These are phyloP conservation scores for Blastocystis sp. DNA, from an alignment of 352 stramenopile species.

Conservation along the genomic window DNA sequence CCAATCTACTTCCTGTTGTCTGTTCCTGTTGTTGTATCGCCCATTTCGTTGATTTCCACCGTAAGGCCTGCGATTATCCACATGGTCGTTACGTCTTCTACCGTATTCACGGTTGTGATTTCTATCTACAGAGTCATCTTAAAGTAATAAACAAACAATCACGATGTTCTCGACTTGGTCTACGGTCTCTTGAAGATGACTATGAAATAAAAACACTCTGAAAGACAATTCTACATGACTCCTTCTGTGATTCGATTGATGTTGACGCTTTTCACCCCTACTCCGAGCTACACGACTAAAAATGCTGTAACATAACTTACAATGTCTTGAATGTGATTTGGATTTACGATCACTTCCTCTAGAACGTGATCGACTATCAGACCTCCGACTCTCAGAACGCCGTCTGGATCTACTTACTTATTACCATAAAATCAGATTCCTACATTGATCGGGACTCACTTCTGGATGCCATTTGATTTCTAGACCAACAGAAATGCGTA, in stretches of 20 bases:
- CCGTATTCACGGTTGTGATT: background rate
- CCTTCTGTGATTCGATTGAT: background rate
- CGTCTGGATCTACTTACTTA: background rate
- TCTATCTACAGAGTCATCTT: background rate
- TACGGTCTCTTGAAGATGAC: conserved; percentile 9
- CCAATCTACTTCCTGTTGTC: background rate
- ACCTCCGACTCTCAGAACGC: background rate
- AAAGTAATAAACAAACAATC: background rate
- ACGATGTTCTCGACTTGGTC: background rate
- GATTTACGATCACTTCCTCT: background rate
- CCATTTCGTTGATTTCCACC: background rate
- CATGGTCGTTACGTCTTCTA: background rate
- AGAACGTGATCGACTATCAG: background rate
- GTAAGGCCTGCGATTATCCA: background rate
- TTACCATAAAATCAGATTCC: background rate
- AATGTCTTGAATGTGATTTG: background rate
- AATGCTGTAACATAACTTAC: background rate
- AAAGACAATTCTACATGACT: background rate
- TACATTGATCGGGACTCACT: background rate
- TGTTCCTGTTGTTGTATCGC: background rate
- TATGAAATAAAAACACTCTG: background rate
- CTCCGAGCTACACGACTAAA: background rate
- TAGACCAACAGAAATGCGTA: background rate
- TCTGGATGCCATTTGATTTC: background rate
- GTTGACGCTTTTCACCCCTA: background rate